Evolutionary conservation across 768 basidiomycete species (phyloP).

Genomic region (Psilocybe subaeruginosa): DNA sequence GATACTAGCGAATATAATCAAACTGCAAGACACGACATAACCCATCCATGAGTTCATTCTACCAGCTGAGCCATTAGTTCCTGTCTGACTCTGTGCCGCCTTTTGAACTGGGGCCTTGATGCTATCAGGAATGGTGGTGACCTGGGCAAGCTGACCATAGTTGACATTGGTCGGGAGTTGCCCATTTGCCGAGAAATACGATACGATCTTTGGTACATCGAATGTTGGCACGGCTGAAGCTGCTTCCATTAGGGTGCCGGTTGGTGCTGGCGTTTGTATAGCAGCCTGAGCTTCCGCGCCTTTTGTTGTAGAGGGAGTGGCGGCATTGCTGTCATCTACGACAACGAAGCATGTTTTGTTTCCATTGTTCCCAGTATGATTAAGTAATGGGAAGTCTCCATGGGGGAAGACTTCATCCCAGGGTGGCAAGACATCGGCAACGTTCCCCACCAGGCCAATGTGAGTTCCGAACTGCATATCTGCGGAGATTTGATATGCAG

Average conservation of each 20-base stretch:
- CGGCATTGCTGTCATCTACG: background rate
- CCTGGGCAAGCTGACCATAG: conserved; percentile 2
- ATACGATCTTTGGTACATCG: conserved; percentile 4
- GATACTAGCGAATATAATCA: background rate
- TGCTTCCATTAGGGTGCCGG: conserved; percentile 1
- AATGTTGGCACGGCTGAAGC: conserved; percentile 1
- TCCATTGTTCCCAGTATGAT: background rate
- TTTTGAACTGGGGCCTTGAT: conserved; percentile 3
- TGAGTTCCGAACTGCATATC: conserved; percentile 1
- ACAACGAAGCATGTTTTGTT: background rate
- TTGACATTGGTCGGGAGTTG: conserved; percentile 6
- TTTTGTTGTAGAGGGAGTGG: background rate
- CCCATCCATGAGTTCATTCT: background rate
- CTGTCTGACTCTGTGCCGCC: background rate
- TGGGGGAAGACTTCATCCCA: conserved; percentile 1
- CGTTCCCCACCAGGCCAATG: background rate
- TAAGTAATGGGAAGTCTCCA: background rate
- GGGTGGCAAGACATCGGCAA: background rate
- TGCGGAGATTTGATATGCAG: conserved; percentile 3
- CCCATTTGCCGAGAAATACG: conserved; percentile 2
- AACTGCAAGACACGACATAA: background rate
- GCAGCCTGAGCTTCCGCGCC: background rate
- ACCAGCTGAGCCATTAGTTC: background rate
- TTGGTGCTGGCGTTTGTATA: background rate
- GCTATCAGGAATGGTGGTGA: conserved; percentile 3